Percentiles rank a stretch among this genome's conserved stretches.
These are phyloP conservation scores for Aspergillus sp. DNA, from an alignment of 2,329 filamentous ascomycete species.

Conservation along the genomic window DNA sequence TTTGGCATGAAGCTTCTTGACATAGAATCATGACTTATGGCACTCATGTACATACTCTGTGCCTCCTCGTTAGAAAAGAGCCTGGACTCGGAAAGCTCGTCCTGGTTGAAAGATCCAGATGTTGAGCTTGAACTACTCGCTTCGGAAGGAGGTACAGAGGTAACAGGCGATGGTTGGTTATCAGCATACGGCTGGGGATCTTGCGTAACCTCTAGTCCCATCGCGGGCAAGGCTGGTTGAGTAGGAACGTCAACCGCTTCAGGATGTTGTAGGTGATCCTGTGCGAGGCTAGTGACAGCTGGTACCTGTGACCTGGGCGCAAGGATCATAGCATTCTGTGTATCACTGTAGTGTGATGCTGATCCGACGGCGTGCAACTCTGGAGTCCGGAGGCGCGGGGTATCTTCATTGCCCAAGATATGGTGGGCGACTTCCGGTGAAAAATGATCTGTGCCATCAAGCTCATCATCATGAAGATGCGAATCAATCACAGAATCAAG, in stretches of 20 bases:
- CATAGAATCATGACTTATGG: constrained; percentile 50
- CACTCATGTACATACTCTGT: constrained; percentile 58
- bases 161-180: constrained; percentile 12
- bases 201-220: constrained; percentile 2
- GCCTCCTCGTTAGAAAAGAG: constrained; percentile 53
- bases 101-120: constrained; percentile 28
- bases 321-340: constrained; percentile 5
- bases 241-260: neutral
- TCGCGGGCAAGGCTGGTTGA: constrained; percentile 5
- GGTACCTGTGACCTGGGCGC: neutral
- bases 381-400: constrained; percentile 21
- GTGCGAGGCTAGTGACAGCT: neutral
- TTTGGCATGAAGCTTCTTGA: constrained; percentile 32
- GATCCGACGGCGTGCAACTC: constrained; percentile 15
- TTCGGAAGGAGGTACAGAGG: constrained; percentile 25
- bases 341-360: constrained; percentile 6
- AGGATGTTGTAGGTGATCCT: neutral
- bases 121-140: constrained; percentile 28
- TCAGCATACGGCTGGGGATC: neutral
- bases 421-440: constrained; percentile 10
- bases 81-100: constrained; percentile 48
- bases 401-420: constrained; percentile 18
- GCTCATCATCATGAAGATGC: constrained; percentile 37
- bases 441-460: constrained; percentile 27
- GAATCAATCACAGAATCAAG: constrained; percentile 42